Evolutionary conservation across 1,139 yeast species (phyloP), one percentile per base, ranked within the genome.

Genomic region (Zhuliangozyma parablackwelliae): DNA sequence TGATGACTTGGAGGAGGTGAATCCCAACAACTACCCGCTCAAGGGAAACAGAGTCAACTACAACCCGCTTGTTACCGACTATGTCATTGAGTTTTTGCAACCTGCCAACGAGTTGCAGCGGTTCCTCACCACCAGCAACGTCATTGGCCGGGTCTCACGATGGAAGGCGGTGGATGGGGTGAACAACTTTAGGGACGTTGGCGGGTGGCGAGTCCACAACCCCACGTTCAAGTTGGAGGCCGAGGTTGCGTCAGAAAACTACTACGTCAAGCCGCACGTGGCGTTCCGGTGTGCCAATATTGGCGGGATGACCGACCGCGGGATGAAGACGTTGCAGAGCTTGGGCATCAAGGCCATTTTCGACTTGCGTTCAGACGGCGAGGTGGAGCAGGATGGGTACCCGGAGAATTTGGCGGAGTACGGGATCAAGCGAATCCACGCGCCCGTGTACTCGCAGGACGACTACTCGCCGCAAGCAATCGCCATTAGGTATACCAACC

Each of bases 111-210:
- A 81, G 46, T 59, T 77, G 28, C 52, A 56, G 11, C 61, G 94
- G 40, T 84, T 82, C 50, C 63, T 66, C 43, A 52, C 60, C 7
- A 44, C 59, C 2, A 62, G 69, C 29, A 41, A 50, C 21, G 54
- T 49, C 16, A 63, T 80, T 9, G 72, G 73, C 1, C 55, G 54
- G 20, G 54, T 63, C 13, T 56, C 76, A 4, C 63, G 87, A 37
- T 82, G 86, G 83, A 78, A 78, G 45, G 42, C 57, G 1, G 70
- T 83, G 30, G 87, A 79, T 28, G 92, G 94, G 0, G 75, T 85
- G 10, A 58, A 71, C 36, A 87, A 88, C 51, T 82, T 86, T 50
- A 70, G 96, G 46, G 96, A 87, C 51, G 56, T 82, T 40, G 96
- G 96, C 1, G 96, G 95, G 4, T 87, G 84, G 78, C 63, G 62